Conservation (phyloP, 768 basidiomycete genomes). For the Suillus tomentosus region DNA sequence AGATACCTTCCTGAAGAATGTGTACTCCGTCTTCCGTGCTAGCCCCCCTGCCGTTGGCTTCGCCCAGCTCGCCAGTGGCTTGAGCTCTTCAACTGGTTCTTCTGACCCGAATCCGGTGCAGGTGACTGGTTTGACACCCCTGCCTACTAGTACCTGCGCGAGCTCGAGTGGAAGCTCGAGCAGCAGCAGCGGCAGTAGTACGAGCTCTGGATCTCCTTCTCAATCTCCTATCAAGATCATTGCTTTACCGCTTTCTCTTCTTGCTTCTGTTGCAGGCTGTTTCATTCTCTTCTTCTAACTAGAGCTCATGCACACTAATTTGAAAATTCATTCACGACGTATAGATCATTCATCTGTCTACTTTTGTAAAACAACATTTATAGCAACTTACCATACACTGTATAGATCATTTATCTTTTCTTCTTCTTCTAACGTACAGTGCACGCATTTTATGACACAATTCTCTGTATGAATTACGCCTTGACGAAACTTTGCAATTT, state of each 20-base stretch:
- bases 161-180: slow-evolving; percentile 7
- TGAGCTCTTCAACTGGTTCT: neutral
- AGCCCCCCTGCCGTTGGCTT: slow-evolving; percentile 33
- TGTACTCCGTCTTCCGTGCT: slow-evolving; percentile 33
- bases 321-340: neutral
- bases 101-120: neutral
- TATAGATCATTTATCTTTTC: neutral
- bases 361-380: neutral
- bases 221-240: slow-evolving; percentile 9
- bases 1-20: slow-evolving; percentile 61
- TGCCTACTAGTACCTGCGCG: slow-evolving; percentile 12
- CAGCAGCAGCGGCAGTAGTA: neutral
- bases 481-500: neutral
- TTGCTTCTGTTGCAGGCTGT: slow-evolving; percentile 10
- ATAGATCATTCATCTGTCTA: neutral
- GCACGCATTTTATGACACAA: neutral
- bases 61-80: slow-evolving; percentile 27
- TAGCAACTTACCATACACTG: neutral
- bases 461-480: neutral
- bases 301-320: neutral
- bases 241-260: slow-evolving; percentile 17
- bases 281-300: neutral
- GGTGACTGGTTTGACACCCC: neutral
- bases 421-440: neutral
- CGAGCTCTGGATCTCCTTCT: slow-evolving; percentile 1